Evolutionary conservation across 2,329 filamentous ascomycete genomes (phyloP).

Genomic region (Calonectria hawksworthii): DNA sequence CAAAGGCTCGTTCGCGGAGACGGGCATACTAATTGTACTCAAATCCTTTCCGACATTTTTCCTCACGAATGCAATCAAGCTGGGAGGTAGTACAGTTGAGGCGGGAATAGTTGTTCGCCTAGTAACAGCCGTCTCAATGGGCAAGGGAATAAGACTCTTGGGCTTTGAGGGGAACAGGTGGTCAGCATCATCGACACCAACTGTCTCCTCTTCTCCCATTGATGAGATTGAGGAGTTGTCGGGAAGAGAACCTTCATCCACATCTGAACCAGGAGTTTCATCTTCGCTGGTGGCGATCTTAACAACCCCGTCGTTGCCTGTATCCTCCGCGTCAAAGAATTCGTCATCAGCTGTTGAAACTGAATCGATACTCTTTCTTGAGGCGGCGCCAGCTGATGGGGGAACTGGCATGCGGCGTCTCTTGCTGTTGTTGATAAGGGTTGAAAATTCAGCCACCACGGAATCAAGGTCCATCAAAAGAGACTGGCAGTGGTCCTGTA

Average conservation of each 20-base stretch:
- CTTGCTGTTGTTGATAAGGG: slow-evolving; percentile 83
- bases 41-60: slow-evolving; percentile 99
- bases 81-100: slow-evolving; percentile 85
- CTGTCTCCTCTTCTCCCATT: slow-evolving; percentile 70
- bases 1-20: slow-evolving; percentile 93
- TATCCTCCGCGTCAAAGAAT: slow-evolving; percentile 91
- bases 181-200: slow-evolving; percentile 71
- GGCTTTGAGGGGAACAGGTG: slow-evolving; percentile 81
- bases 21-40: slow-evolving; percentile 97
- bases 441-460: slow-evolving; percentile 86
- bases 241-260: slow-evolving; percentile 65
- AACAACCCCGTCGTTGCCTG: slow-evolving; percentile 73
- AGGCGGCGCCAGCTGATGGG: slow-evolving; percentile 59
- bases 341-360: slow-evolving; percentile 79
- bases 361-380: slow-evolving; percentile 82
- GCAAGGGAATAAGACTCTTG: slow-evolving; percentile 83
- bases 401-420: slow-evolving; percentile 75
- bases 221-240: slow-evolving; percentile 73
- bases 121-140: slow-evolving; percentile 73
- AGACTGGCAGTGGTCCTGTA: slow-evolving; percentile 87
- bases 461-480: slow-evolving; percentile 88
- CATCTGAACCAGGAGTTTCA: slow-evolving; percentile 70
- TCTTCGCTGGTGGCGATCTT: slow-evolving; percentile 81
- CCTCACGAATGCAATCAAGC: slow-evolving; percentile 91
- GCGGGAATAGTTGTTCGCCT: slow-evolving; percentile 80